Evolutionary conservation across 805 yeast species (phyloP), one percentile per base, ranked within the genome.

Genomic region (Middelhovenomyces tepae): DNA sequence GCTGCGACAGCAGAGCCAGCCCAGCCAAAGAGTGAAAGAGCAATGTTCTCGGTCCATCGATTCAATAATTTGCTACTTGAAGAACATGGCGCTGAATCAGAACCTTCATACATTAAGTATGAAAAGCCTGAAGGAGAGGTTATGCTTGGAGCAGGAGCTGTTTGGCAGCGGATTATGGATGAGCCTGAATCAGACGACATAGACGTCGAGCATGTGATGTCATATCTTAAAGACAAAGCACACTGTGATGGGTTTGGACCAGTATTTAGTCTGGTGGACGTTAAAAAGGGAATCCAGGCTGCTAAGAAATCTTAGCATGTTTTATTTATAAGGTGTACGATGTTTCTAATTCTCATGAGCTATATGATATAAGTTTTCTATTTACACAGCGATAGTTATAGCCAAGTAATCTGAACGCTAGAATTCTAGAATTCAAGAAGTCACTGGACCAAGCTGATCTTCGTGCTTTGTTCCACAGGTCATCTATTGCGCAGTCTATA

Each of bases 201-300:
- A 25, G 80, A 80, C 49, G 60, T 80, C 27, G 56, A 63, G n/a
- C 59, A 54, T 22, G 70, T 83, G 2, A 74, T 84, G 77, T 51
- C 57, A 13, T 54, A 53, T 17, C 61, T 85, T 34, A 70, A 65
- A 48, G 93, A 91, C 1, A 54, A 67, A 21, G 94, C 82, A 51
- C 65, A 61, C 23, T 84, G 94, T 49, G 89, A 83, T 51, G 91
- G 87, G 2, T 68, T 62, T 46, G 95, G 94, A 0, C 51, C 56
- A n/a, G 56, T 47, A 9, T 51, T 37, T 25, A 36, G 46, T 1
- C 35, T 50, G 16, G 16, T 24, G 3, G 41, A 33, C 7, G 50
- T 50, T 13, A 29, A 48, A 9, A 34, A 39, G 8, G 48, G 44
- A 22, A 46, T 47, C n/a, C n/a, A n/a, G n/a, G n/a, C n/a, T n/a